Evolutionary conservation across 805 yeast species (phyloP).

Genomic region (Teunomyces gatunensis): DNA sequence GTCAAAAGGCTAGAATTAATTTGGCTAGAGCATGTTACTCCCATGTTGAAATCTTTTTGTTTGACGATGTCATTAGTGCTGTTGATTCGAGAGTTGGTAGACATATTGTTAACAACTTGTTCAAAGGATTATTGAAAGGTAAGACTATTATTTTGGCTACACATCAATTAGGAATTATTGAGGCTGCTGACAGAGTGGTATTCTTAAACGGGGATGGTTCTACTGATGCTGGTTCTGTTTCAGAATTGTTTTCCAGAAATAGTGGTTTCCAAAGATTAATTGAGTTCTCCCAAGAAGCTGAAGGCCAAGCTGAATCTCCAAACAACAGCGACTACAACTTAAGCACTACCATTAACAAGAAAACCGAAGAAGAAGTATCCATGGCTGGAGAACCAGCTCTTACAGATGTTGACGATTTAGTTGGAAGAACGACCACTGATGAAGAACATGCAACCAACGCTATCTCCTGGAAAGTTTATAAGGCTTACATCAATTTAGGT

Average conservation of each 20-base stretch:
- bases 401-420: slow-evolving; percentile 5
- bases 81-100: slow-evolving; percentile 44
- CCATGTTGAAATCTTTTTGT: slow-evolving; percentile 29
- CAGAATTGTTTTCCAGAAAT: slow-evolving; percentile 35
- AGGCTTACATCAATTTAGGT: slow-evolving; percentile 35
- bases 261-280: slow-evolving; percentile 50
- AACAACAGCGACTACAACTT: slow-evolving; percentile 10
- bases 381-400: slow-evolving; percentile 3
- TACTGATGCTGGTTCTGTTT: slow-evolving; percentile 35
- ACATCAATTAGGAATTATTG: slow-evolving; percentile 40
- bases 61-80: slow-evolving; percentile 46
- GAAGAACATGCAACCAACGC: slow-evolving; percentile 39
- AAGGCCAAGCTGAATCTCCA: slow-evolving; percentile 26
- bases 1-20: slow-evolving; percentile 45
- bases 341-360: background rate
- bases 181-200: slow-evolving; percentile 36
- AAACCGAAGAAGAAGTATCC: slow-evolving; percentile 2
- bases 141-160: slow-evolving; percentile 42
- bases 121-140: slow-evolving; percentile 30
- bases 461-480: slow-evolving; percentile 39
- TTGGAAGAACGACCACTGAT: slow-evolving; percentile 33
- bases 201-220: slow-evolving; percentile 42
- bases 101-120: slow-evolving; percentile 36
- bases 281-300: slow-evolving; percentile 36
- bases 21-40: slow-evolving; percentile 44